Evolutionary conservation across 1,284 basidiomycete species (phyloP), one percentile per base, ranked within the genome.

Genomic region (Apiotrichum laibachii): DNA sequence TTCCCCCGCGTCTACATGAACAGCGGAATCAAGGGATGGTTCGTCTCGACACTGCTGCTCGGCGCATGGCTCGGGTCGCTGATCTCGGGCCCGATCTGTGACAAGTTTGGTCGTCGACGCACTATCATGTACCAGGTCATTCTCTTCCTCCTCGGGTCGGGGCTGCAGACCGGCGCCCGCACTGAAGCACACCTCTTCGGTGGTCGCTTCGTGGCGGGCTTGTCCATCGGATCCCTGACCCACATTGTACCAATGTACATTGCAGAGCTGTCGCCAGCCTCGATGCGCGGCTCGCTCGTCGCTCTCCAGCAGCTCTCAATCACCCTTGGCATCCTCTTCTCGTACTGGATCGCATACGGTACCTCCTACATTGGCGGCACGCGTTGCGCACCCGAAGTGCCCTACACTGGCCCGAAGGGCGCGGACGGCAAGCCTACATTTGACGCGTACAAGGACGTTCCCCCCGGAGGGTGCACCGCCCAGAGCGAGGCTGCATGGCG

Each of bases 301-400:
- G 86, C 86, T 6, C 81, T 90, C 18, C 88, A 89, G 71, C 88
- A 89, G 70, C 80, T 88, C 15, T 83, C 85, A 5, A 88, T 88
- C 69, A 85, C 85, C 1, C 85, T 87, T 61, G 87, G 87, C 10
- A 87, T 82, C 66, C 26, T 86, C 85, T 31, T 88, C 86, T n/a
- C 42, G 3, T 50, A 50, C 21, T 50, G 49, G 49, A 40, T 50
- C 53, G 57, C 62, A 1, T 66, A 64, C 48, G 65, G 65, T 33
- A 59, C 57, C 49, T 66, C 59, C 45, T 61, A 64, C 61, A 64
- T 65, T 40, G 65, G 67, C 12, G 60, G 61, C 3, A 60, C 62
- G 35, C 59, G 65, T 8, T 67, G 62, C 45, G 65, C 64, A 9
- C 22, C 57, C 5, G 67, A 64, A 2, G 60, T 67, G 6, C 65